Base-by-base conservation (phyloP, 805 yeast species). In the Saccharomycopsis guyanensis region DNA sequence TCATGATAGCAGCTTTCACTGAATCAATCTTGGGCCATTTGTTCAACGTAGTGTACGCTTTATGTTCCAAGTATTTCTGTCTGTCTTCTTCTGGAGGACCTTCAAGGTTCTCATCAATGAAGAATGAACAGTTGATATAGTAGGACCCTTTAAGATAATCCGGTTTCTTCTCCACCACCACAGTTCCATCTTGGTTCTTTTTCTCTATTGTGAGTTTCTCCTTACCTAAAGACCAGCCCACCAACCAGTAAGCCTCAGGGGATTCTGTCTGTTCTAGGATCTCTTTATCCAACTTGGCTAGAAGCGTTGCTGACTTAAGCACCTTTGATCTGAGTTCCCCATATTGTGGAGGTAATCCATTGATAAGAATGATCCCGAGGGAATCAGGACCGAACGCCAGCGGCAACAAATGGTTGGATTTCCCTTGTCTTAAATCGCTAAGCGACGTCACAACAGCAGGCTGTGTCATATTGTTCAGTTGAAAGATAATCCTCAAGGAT, bases 171-270 rank as follows among this genome's bases (percentile, higher is more conserved):
- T 25, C 31, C 15, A 38, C 39, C n/a, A 4, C 18, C 8, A 35
- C 33, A 4, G 25, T 33, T 10, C 20, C 22, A 27, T 33, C 38
- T 3, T 10, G 33, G 5, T 16, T 40, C 1, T 73, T 73, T 35
- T 60, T 50, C 2, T 75, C 76, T 31, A 61, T 58, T 1, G 65
- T 65, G 31, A 78, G 63, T 29, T 59, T 66, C 53, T 78, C 83
- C 43, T 69, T 71, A 0, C 82, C 82, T 20, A 75, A 58, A 6
- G 82, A 76, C 82, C 82, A 78, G 1, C 82, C 84, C 1, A 73
- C 71, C 5, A 75, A 60, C 73, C 77, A 78, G 51, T 59, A 62
- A 0, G 76, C 69, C 43, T 73, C 77, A 15, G 71, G 72, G 20
- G 62, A 63, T 53, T 76, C 81, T 44, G 76, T 61, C 15, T 52